phyloP scores from a whole-genome alignment of 495 filamentous ascomycete genomes.

The Penicillium salamii region DNA sequence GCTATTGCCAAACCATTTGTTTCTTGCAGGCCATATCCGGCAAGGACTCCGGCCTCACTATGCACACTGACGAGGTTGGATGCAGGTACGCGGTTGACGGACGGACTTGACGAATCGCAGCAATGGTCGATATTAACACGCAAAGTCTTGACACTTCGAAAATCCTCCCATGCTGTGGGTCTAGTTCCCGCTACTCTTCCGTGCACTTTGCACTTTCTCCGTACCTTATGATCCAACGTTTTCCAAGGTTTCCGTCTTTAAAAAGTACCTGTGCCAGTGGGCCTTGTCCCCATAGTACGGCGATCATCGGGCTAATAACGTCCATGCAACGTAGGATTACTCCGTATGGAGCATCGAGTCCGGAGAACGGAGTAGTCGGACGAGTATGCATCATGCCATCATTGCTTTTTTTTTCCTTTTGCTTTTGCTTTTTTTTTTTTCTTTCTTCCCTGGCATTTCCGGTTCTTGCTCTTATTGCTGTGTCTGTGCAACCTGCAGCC shows the following conservation, averaged over 20 bases:
- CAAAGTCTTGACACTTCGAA: not conserved
- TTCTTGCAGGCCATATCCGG: not conserved
- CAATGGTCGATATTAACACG: not conserved
- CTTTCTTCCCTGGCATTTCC: not conserved
- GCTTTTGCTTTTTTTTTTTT: too few relatives aligned
- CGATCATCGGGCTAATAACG: not conserved
- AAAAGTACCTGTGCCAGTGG: too few relatives aligned
- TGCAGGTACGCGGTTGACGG: not conserved
- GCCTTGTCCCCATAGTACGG: too few relatives aligned
- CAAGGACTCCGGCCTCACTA: slow-evolving; percentile 4
- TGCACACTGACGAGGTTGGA: not conserved
- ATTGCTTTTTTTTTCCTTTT: not conserved
- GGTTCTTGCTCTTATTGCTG: not conserved
- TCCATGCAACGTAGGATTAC: too few relatives aligned
- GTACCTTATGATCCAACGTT: not conserved
- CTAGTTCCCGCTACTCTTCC: not conserved
- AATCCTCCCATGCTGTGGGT: too few relatives aligned
- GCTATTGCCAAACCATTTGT: slow-evolving; percentile 1
- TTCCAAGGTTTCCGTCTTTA: too few relatives aligned
- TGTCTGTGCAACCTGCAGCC: not conserved
- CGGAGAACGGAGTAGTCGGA: too few relatives aligned
- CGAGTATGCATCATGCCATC: not conserved
- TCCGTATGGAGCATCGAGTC: too few relatives aligned
- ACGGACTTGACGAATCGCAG: not conserved
- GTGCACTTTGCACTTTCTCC: too few relatives aligned